Evolutionary conservation across 176 grass and related monocot species (phyloP).

Genomic region (Thinopyrum elongatum): DNA sequence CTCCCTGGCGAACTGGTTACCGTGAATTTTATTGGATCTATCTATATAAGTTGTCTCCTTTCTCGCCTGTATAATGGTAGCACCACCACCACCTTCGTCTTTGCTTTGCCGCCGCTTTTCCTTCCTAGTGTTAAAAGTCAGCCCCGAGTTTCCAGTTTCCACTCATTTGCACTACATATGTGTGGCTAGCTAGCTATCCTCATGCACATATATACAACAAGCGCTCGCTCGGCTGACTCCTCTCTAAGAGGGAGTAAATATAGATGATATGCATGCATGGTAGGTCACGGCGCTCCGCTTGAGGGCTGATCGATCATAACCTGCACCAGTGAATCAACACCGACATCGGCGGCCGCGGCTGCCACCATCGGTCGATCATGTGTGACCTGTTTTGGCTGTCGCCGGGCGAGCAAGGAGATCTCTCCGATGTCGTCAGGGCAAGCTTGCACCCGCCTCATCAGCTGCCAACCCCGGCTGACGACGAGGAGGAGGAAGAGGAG

Average conservation of each 20-base stretch:
- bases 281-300: not conserved
- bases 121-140: not conserved
- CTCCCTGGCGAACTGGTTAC: not conserved
- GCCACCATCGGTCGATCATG: constrained; percentile 32
- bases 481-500: not conserved
- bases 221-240: not conserved
- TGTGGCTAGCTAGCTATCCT: not conserved
- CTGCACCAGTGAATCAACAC: not conserved
- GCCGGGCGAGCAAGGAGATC: constrained; percentile 63
- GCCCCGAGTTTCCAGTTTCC: not conserved
- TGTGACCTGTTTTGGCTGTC: constrained; percentile 82
- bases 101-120: not conserved
- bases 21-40: not conserved
- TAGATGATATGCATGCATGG: not conserved
- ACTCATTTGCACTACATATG: not conserved
- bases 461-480: not conserved
- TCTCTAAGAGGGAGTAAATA: not conserved
- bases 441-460: constrained; percentile 22
- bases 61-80: not conserved
- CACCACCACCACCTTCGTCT: not conserved
- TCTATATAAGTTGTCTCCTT: not conserved
- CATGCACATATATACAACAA: constrained; percentile 15
- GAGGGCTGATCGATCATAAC: not conserved
- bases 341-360: not conserved
- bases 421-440: constrained; percentile 58